Conservation (phyloP, 371 early-diverging fungal species). For the Apophysomyces ossiformis region DNA sequence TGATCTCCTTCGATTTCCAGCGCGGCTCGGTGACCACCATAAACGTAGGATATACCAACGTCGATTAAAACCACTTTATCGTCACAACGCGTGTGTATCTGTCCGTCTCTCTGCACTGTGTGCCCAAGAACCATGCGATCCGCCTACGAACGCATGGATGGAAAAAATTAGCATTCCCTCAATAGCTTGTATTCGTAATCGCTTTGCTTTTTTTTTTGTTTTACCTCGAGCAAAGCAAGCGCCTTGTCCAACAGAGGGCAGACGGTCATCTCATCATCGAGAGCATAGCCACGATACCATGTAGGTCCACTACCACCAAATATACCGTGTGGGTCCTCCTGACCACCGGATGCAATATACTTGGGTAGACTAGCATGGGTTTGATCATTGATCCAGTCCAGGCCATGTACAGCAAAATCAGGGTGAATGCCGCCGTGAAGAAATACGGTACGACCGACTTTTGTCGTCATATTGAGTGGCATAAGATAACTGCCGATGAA, state of each 20-base stretch:
- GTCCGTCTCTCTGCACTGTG: conserved; percentile 69
- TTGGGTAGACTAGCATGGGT: conserved; percentile 44
- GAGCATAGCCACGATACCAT: conserved; percentile 74
- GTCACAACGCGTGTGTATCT: conserved; percentile 66
- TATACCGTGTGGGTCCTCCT: conserved; percentile 37
- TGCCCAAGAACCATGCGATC: conserved; percentile 83
- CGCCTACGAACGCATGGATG: conserved; percentile 41
- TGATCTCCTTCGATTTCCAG: conserved; percentile 58
- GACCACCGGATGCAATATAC: conserved; percentile 32
- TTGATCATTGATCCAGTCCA: conserved; percentile 61
- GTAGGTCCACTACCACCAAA: conserved; percentile 56
- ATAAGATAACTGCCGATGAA: conserved; percentile 69
- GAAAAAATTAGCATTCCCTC: neutral
- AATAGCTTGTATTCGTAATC: no score
- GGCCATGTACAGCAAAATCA: conserved; percentile 51
- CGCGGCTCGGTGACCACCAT: conserved; percentile 66
- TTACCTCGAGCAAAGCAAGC: conserved; percentile 51
- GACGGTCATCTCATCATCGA: conserved; percentile 51
- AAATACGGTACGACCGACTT: conserved; percentile 70
- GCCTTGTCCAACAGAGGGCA: conserved; percentile 60
- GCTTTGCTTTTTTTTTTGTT: neutral
- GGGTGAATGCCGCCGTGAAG: conserved; percentile 76
- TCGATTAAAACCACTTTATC: conserved; percentile 73
- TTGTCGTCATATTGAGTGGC: conserved; percentile 60
- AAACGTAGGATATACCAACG: conserved; percentile 73